A percentile compares a stretch with the other conserved stretches of the same genome.
Evolutionary conservation across 208 protist species (phyloP).

Genomic region (Spongospora subterranea): DNA sequence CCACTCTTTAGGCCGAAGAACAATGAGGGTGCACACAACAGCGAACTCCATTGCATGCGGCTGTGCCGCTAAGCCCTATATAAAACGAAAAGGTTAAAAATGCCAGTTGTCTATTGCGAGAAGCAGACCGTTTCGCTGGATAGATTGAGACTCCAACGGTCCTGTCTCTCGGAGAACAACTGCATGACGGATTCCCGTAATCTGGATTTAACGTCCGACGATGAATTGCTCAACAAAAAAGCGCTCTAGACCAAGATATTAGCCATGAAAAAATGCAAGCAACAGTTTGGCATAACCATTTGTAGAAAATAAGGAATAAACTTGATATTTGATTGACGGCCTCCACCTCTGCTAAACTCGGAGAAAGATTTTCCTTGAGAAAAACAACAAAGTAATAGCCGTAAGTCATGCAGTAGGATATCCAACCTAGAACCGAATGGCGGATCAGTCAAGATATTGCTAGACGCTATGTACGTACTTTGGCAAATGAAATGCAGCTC

Average conservation of each 20-base stretch:
- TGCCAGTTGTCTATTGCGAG: not conserved
- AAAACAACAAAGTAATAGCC: constrained; percentile 73
- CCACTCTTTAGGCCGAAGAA: not conserved
- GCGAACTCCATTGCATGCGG: not conserved
- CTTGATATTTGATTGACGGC: constrained; percentile 75
- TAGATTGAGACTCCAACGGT: not conserved
- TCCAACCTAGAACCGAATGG: not conserved
- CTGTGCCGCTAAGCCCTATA: not conserved
- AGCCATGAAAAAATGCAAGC: not conserved
- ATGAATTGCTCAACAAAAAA: not conserved
- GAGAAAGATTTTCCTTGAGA: constrained; percentile 74
- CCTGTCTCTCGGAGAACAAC: not conserved
- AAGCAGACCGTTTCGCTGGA: not conserved
- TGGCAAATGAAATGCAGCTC: constrained; percentile 55
- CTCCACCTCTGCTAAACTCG: constrained; percentile 73
- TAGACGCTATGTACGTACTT: not conserved
- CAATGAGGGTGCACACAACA: not conserved
- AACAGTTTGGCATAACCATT: constrained; percentile 59
- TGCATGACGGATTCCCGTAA: not conserved
- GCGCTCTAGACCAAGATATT: not conserved
- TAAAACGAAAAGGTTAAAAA: not conserved
- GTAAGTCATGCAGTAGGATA: constrained; percentile 74
- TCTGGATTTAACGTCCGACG: not conserved
- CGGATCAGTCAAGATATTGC: not conserved
- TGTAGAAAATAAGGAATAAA: constrained; percentile 79